These are phyloP conservation scores for Fusarium pseudoanthophilum DNA, from an alignment of 2,329 filamentous ascomycete species.

Conservation along the genomic window DNA sequence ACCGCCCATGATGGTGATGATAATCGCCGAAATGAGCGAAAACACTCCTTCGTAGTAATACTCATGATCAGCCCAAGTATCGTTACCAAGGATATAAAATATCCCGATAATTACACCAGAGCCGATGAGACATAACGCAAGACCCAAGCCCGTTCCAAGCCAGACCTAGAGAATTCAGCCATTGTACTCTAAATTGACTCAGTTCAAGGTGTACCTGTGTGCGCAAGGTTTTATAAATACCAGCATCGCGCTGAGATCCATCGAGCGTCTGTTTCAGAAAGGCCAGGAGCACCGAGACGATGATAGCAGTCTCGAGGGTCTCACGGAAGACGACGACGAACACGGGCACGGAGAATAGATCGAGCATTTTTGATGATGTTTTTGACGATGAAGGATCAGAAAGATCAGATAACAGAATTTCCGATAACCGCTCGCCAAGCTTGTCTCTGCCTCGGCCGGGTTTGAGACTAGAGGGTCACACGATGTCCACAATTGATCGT, in stretches of 20 bases:
- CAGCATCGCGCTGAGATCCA: slow-evolving; percentile 69
- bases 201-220: slow-evolving; percentile 63
- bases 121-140: slow-evolving; percentile 70
- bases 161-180: slow-evolving; percentile 58
- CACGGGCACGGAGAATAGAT: slow-evolving; percentile 81
- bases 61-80: slow-evolving; percentile 77
- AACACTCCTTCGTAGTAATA: slow-evolving; percentile 87
- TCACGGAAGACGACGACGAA: slow-evolving; percentile 95
- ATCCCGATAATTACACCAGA: slow-evolving; percentile 76
- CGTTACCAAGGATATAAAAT: slow-evolving; percentile 74
- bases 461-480: slow-evolving; percentile 31
- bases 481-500: slow-evolving; percentile 34
- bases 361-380: slow-evolving; percentile 58
- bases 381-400: neutral
- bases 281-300: slow-evolving; percentile 84
- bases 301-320: slow-evolving; percentile 83
- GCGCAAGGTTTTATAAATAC: slow-evolving; percentile 73
- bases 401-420: slow-evolving; percentile 36
- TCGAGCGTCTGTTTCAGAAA: slow-evolving; percentile 85
- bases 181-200: neutral
- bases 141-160: slow-evolving; percentile 57
- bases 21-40: slow-evolving; percentile 77
- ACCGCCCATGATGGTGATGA: slow-evolving; percentile 85
- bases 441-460: slow-evolving; percentile 28
- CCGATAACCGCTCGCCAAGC: slow-evolving; percentile 29